Base-by-base conservation (phyloP, 192 early-diverging fungal species). In the Linnemannia zychae region DNA sequence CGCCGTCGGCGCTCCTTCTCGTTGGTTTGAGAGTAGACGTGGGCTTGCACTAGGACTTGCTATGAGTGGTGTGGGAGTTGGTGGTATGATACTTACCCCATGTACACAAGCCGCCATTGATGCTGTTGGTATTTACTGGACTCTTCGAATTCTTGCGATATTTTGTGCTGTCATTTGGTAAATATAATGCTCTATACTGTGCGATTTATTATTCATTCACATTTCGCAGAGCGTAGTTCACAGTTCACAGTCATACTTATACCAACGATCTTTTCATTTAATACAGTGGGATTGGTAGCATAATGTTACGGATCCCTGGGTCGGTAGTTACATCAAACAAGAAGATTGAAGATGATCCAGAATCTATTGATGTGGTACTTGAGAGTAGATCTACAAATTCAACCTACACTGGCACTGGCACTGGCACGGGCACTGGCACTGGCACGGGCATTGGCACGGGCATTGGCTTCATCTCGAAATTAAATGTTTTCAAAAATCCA, bases 11-110 rank as follows among this genome's bases (percentile, higher is more conserved):
- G 90, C 94, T 6, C 89, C 93, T 5, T 77, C 91, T 6, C 93
- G 96, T 76, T 97, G 94, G 93, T 96, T 95, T 79, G 76, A 81
- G 57, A 90, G 89, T 73, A 77, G 88, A 44, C 89, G 94, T 7
- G 93, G 93, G 0, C 67, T 96, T 40, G 96, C 96, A 1, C 87
- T 93, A 13, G 96, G 95, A 13, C 66, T 96, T 38, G 93, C 95
- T n/a, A 89, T 95, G 38, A 88, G 94, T 17, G 96, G 95, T 0
- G 89, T 92, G 33, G 95, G 95, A 47, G 47, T 95, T 24, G 96
- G 96, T 69, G 95, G 95, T 5, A 78, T 97, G 60, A 89, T 84
- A 67, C 87, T 96, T n/a, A 87, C 93, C 1, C 90, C 91, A n/a
- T 87, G 92, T 5, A 90, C 88, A 0, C 92, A 93, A 66, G 80